Evolutionary conservation across 2,329 filamentous ascomycete genomes (phyloP).

Genomic region (Pseudodiploospora longispora): DNA sequence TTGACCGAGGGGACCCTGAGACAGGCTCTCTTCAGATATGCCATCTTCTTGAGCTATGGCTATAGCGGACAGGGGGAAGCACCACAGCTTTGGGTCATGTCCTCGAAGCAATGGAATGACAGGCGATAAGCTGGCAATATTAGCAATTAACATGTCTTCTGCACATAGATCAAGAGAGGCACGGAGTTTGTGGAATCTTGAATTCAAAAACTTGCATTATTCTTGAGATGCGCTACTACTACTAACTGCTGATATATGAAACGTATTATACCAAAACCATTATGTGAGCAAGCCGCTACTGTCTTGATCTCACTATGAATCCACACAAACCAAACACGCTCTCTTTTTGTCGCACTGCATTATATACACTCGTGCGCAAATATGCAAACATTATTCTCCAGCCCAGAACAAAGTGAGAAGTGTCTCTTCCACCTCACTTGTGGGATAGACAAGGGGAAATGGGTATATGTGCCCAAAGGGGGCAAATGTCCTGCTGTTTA

Average conservation of each 20-base stretch:
- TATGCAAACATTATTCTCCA: too few species aligned
- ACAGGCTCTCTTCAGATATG: slow-evolving; percentile 25
- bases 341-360: not conserved
- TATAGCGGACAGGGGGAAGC: slow-evolving; percentile 15
- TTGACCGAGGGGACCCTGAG: slow-evolving; percentile 17
- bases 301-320: not conserved
- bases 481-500: slow-evolving; percentile 18
- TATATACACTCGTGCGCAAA: too few species aligned
- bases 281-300: too few species aligned
- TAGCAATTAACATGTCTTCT: slow-evolving; percentile 9
- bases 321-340: slow-evolving; percentile 1
- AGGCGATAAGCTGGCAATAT: slow-evolving; percentile 2
- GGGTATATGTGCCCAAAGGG: not conserved
- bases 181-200: not conserved
- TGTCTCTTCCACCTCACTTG: too few species aligned
- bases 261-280: too few species aligned
- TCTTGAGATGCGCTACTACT: not conserved
- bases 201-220: not conserved
- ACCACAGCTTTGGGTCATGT: slow-evolving; percentile 25
- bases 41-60: slow-evolving; percentile 27
- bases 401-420: too few species aligned
- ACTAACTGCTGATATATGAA: not conserved
- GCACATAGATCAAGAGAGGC: slow-evolving; percentile 3
- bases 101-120: slow-evolving; percentile 11
- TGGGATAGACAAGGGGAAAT: too few species aligned